phyloP scores from a whole-genome alignment of 1,139 yeast species.

The Wickerhamomyces sp. region DNA sequence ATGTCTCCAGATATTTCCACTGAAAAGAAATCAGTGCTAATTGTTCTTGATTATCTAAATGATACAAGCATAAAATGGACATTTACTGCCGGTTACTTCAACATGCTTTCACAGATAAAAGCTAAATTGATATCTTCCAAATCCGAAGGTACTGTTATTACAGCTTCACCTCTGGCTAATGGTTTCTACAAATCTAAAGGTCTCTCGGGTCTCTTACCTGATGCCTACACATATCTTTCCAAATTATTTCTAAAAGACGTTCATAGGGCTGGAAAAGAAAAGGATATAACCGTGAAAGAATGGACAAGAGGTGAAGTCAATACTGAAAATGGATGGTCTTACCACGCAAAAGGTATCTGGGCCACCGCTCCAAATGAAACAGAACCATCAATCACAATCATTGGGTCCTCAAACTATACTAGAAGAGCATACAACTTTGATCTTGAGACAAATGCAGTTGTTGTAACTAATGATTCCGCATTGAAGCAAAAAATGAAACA shows the following conservation, averaged over 20 bases:
- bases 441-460: conserved; percentile 78
- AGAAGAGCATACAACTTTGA: conserved; percentile 84
- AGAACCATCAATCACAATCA: conserved; percentile 67
- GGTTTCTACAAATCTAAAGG: conserved; percentile 88
- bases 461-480: conserved; percentile 62
- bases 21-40: conserved; percentile 66
- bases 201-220: conserved; percentile 76
- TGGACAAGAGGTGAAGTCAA: conserved; percentile 89
- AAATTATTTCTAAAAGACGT: conserved; percentile 61
- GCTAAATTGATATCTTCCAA: conserved; percentile 53
- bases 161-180: conserved; percentile 91
- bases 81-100: conserved; percentile 96
- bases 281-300: conserved; percentile 57
- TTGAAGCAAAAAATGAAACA: conserved; percentile 52
- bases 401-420: conserved; percentile 94
- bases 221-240: conserved; percentile 78
- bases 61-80: conserved; percentile 64
- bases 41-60: conserved; percentile 55
- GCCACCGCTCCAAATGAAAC: conserved; percentile 44
- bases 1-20: conserved; percentile 65
- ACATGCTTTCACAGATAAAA: conserved; percentile 75
- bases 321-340: conserved; percentile 87
- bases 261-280: conserved; percentile 36
- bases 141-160: conserved; percentile 68
- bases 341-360: conserved; percentile 99